phyloP scores from a whole-genome alignment of 768 basidiomycete species.

The Mycena indigotica region DNA sequence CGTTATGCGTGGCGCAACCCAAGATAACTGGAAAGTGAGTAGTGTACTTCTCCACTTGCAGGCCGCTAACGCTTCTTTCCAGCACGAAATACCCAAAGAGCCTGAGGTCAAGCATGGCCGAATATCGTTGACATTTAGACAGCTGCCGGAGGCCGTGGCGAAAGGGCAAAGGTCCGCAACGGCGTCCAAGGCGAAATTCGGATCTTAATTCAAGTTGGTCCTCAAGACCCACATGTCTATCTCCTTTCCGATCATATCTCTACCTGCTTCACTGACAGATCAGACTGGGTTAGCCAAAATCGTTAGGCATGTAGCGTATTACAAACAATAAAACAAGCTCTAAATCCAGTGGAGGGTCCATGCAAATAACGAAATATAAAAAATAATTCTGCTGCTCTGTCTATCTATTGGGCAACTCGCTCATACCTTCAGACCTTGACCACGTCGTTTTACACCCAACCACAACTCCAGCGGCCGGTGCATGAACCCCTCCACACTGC shows the following conservation, averaged over 20 bases:
- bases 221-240: too few relatives aligned
- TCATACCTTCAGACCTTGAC: not conserved
- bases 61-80: not conserved
- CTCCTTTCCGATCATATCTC: too few relatives aligned
- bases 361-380: too few relatives aligned
- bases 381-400: too few relatives aligned
- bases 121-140: not conserved
- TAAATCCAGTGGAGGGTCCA: too few relatives aligned
- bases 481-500: slow-evolving; percentile 14
- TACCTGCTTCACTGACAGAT: too few relatives aligned
- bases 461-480: slow-evolving; percentile 11
- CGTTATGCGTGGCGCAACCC: not conserved
- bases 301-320: too few relatives aligned
- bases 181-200: not conserved
- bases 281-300: too few relatives aligned
- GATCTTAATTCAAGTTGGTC: too few relatives aligned
- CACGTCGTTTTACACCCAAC: not conserved
- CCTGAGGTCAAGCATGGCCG: not conserved
- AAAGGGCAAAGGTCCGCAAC: not conserved
- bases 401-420: too few relatives aligned
- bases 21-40: not conserved
- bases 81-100: not conserved
- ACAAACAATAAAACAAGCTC: too few relatives aligned
- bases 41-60: not conserved
- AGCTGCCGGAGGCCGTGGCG: not conserved